Evolutionary conservation across 148 eudicot species (phyloP).

Genomic region (Heliamphora exappendiculata): DNA sequence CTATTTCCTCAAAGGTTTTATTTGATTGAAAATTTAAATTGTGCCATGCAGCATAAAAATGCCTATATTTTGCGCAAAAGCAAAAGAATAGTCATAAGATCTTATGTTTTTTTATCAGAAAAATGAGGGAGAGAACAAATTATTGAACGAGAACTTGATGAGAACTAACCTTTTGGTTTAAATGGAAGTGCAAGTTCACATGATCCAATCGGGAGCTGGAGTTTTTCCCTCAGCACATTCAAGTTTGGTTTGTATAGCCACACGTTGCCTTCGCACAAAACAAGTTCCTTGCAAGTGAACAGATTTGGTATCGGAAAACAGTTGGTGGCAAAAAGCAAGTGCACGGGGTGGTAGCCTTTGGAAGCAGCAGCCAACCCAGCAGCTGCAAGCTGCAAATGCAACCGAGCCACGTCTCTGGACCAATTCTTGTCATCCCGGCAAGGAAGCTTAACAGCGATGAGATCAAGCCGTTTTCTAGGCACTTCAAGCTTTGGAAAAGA

Average conservation of each 20-base stretch:
- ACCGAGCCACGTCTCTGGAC: conserved; percentile 72
- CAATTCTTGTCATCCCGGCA: conserved; percentile 48
- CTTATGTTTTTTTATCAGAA: not conserved
- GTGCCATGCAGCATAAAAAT: not conserved
- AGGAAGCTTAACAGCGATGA: conserved; percentile 73
- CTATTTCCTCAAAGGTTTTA: not conserved
- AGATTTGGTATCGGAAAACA: conserved; percentile 72
- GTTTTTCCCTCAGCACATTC: conserved; percentile 48
- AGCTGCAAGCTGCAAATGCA: conserved; percentile 77
- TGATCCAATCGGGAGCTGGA: conserved; percentile 78
- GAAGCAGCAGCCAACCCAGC: conserved; percentile 52
- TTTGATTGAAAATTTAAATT: not conserved
- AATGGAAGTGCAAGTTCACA: conserved; percentile 85
- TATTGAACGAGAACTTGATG: not conserved
- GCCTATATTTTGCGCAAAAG: not conserved
- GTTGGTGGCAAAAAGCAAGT: conserved; percentile 51
- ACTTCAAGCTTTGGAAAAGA: conserved; percentile 48
- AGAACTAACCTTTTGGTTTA: conserved; percentile 38
- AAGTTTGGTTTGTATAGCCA: conserved; percentile 74
- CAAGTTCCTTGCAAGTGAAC: conserved; percentile 65
- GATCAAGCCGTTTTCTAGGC: conserved; percentile 53
- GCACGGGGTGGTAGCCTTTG: conserved; percentile 48
- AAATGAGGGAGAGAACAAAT: not conserved
- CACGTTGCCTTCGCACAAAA: conserved; percentile 40
- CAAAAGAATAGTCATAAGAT: not conserved